Evolutionary conservation across 306 rosid species (phyloP).

Genomic region (Lathyrus sativus): DNA sequence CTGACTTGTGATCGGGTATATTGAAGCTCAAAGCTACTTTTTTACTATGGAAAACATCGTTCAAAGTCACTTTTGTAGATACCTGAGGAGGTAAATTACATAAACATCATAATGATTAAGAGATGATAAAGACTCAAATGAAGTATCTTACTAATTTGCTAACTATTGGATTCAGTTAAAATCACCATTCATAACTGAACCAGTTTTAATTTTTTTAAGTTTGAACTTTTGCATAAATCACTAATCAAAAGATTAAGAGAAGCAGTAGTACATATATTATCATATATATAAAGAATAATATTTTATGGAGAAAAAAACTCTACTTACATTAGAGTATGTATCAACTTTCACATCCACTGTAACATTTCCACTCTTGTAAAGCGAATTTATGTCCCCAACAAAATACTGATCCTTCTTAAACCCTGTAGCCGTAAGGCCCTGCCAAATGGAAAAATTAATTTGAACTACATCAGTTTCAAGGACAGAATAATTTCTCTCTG

Average conservation of each 20-base stretch:
- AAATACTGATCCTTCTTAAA: conserved; percentile 81
- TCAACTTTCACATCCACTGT: conserved; percentile 86
- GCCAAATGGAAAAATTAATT: conserved; percentile 42
- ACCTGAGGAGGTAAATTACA: conserved; percentile 53
- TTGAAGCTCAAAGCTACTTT: conserved; percentile 79
- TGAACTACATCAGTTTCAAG: conserved; percentile 18
- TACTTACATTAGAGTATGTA: conserved; percentile 78
- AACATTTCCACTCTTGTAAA: conserved; percentile 76
- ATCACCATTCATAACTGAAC: not conserved
- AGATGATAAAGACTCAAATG: not conserved
- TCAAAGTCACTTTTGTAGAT: conserved; percentile 70
- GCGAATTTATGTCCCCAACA: conserved; percentile 75
- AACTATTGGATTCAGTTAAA: conserved; percentile 16
- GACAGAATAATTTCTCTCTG: conserved; percentile 14
- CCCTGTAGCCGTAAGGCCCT: conserved; percentile 88
- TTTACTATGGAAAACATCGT: conserved; percentile 62
- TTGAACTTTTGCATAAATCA: conserved; percentile 17
- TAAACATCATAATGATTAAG: not conserved
- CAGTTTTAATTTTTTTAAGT: conserved; percentile 1
- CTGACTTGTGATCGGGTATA: conserved; percentile 93
- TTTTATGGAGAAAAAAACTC: conserved; percentile 28
- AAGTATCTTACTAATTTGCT: conserved; percentile 6
- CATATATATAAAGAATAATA: conserved; percentile 17
- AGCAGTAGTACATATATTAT: conserved; percentile 18
- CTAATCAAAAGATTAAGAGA: conserved; percentile 6